Evolutionary conservation across 176 grass and related monocot species (phyloP).

Genomic region (bread wheat (Triticum aestivum)): DNA sequence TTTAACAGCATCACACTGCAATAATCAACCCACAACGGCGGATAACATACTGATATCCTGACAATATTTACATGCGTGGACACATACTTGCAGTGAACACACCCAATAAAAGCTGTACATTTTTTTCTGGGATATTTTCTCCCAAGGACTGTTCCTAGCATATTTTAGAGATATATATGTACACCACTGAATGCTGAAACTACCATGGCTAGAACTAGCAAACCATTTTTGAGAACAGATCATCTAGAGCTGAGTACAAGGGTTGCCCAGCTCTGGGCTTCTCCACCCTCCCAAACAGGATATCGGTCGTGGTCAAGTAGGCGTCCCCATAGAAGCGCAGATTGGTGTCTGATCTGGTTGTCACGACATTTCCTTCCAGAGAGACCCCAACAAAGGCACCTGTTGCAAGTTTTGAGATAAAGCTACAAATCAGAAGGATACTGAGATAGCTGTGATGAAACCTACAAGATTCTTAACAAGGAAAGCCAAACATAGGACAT

Average conservation of each 20-base stretch:
- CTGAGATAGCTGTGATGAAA: neutral
- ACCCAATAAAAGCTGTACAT: constrained; percentile 36
- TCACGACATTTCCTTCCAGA: constrained; percentile 79
- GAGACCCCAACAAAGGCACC: constrained; percentile 93
- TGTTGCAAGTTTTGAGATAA: constrained; percentile 28
- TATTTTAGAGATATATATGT: constrained; percentile 31
- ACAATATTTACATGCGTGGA: constrained; percentile 32
- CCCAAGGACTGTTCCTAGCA: neutral
- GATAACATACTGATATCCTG: neutral
- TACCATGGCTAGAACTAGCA: constrained; percentile 13
- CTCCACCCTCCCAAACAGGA: constrained; percentile 77
- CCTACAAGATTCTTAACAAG: neutral
- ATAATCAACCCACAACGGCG: neutral
- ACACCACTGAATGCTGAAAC: constrained; percentile 21
- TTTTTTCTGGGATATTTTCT: neutral
- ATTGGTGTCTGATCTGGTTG: constrained; percentile 75
- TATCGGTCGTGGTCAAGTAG: constrained; percentile 71
- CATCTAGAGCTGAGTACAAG: constrained; percentile 66
- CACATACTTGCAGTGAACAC: neutral
- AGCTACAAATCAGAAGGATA: neutral
- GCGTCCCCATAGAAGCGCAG: constrained; percentile 83
- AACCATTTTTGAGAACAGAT: constrained; percentile 58
- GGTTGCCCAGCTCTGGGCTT: constrained; percentile 68
- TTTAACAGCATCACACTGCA: neutral
- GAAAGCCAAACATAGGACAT: neutral